Evolutionary conservation across 306 rosid species (phyloP).

Genomic region (Trifolium fragiferum): DNA sequence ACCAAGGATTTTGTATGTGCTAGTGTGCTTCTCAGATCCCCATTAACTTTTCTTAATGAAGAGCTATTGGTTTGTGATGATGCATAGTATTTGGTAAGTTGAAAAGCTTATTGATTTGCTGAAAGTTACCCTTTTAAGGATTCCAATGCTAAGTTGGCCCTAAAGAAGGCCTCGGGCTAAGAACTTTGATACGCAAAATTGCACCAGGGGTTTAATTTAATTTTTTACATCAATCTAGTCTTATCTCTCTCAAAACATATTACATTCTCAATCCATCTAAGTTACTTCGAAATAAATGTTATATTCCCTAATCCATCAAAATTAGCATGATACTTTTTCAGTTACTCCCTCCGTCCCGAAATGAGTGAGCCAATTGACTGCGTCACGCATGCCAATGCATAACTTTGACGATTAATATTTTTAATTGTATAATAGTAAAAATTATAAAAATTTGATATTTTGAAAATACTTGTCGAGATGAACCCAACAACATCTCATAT

Average conservation of each 20-base stretch:
- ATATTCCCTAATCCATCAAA: not conserved
- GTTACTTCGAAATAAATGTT: not conserved
- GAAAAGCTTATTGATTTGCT: conserved; percentile 31
- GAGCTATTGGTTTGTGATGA: conserved; percentile 30
- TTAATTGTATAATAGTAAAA: too few relatives aligned
- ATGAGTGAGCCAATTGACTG: too few relatives aligned
- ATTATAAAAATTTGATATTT: too few relatives aligned
- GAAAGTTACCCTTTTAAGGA: conserved; percentile 5
- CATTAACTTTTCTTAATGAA: conserved; percentile 25
- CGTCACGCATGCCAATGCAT: too few relatives aligned
- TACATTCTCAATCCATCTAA: not conserved
- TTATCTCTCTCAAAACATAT: not conserved
- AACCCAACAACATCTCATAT: too few relatives aligned
- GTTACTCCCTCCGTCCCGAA: too few relatives aligned
- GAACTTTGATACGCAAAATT: not conserved
- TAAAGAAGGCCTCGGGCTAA: not conserved
- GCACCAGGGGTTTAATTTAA: not conserved
- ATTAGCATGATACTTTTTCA: not conserved
- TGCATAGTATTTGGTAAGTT: conserved; percentile 18
- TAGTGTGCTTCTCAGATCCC: conserved; percentile 19
- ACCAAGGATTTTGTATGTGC: conserved; percentile 24
- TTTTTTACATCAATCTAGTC: not conserved
- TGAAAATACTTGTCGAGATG: too few relatives aligned
- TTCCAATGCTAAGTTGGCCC: not conserved
- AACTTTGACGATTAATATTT: too few relatives aligned